Percentiles rank a stretch among this genome's conserved stretches.
These are phyloP conservation scores for Aspergillus ochraceoroseus DNA, from an alignment of 2,329 filamentous ascomycete genomes.

Conservation along the genomic window DNA sequence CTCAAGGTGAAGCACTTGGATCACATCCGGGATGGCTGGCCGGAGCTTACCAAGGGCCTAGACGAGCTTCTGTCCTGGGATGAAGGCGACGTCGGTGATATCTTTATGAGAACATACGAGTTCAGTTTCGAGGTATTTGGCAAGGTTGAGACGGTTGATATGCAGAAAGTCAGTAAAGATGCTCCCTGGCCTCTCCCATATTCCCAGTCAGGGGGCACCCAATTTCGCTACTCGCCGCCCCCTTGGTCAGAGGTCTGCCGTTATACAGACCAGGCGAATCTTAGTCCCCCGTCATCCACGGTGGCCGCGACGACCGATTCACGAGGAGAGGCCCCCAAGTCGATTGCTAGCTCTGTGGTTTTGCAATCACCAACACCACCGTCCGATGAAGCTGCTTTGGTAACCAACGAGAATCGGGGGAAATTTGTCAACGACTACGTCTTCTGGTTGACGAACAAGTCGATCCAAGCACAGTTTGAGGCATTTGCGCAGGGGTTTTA, in stretches of 20 bases:
- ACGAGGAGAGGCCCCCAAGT: conserved; percentile 22
- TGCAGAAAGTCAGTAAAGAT: conserved; percentile 44
- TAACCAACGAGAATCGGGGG: conserved; percentile 73
- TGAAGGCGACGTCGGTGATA: conserved; percentile 72
- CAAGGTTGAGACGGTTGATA: conserved; percentile 51
- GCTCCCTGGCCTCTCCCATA: conserved; percentile 32
- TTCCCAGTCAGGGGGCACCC: conserved; percentile 4
- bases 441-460: conserved; percentile 72
- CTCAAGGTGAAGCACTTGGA: conserved; percentile 64
- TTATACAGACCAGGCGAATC: conserved; percentile 17
- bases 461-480: conserved; percentile 68
- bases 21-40: conserved; percentile 84
- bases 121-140: conserved; percentile 66
- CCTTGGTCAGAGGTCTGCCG: conserved; percentile 25
- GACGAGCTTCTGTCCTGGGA: conserved; percentile 70
- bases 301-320: conserved; percentile 20
- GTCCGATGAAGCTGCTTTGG: conserved; percentile 58
- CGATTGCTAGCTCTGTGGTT: conserved; percentile 22
- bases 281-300: conserved; percentile 25
- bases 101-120: conserved; percentile 80
- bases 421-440: conserved; percentile 82
- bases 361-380: conserved; percentile 29
- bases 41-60: conserved; percentile 69
- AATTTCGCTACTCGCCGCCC: conserved; percentile 14
- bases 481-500: conserved; percentile 80